phyloP scores from a whole-genome alignment of 2,329 filamentous ascomycete species.

The Fusarium begoniae region DNA sequence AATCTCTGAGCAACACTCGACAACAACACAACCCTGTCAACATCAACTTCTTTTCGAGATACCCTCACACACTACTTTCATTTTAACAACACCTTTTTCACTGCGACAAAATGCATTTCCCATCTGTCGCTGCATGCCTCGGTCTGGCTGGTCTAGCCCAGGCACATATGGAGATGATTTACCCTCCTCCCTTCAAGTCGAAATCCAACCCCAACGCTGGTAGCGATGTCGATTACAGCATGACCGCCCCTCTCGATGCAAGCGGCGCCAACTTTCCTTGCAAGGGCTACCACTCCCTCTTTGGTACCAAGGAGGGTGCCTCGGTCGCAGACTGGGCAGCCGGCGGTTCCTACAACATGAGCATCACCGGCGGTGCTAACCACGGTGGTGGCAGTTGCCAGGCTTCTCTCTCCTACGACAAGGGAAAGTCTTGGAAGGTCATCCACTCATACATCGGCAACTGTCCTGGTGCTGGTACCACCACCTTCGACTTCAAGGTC shows the following conservation, averaged over 20 bases:
- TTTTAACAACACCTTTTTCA: background rate
- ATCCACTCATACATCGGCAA: slow-evolving; percentile 65
- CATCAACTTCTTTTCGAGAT: slow-evolving; percentile 16
- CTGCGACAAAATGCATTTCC: slow-evolving; percentile 51
- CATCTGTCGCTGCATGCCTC: slow-evolving; percentile 52
- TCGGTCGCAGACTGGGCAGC: slow-evolving; percentile 69
- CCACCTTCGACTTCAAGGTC: slow-evolving; percentile 71
- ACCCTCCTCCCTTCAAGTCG: slow-evolving; percentile 62
- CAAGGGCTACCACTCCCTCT: slow-evolving; percentile 68
- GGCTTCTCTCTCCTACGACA: slow-evolving; percentile 77
- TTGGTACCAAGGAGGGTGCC: slow-evolving; percentile 59
- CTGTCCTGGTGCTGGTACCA: slow-evolving; percentile 57
- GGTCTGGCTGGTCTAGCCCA: slow-evolving; percentile 55
- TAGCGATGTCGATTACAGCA: slow-evolving; percentile 72
- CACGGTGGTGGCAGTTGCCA: slow-evolving; percentile 82
- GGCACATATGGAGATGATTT: slow-evolving; percentile 66
- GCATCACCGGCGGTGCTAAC: slow-evolving; percentile 67
- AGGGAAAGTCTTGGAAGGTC: slow-evolving; percentile 75
- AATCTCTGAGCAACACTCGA: slow-evolving; percentile 14
- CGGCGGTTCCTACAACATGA: slow-evolving; percentile 70
- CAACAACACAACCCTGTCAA: slow-evolving; percentile 5
- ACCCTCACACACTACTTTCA: slow-evolving; percentile 18
- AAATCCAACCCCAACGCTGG: slow-evolving; percentile 59
- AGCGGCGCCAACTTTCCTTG: slow-evolving; percentile 77
- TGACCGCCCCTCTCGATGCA: slow-evolving; percentile 71